Conservation (phyloP, 2,329 filamentous ascomycete genomes). For the Thielaviopsis populi region DNA sequence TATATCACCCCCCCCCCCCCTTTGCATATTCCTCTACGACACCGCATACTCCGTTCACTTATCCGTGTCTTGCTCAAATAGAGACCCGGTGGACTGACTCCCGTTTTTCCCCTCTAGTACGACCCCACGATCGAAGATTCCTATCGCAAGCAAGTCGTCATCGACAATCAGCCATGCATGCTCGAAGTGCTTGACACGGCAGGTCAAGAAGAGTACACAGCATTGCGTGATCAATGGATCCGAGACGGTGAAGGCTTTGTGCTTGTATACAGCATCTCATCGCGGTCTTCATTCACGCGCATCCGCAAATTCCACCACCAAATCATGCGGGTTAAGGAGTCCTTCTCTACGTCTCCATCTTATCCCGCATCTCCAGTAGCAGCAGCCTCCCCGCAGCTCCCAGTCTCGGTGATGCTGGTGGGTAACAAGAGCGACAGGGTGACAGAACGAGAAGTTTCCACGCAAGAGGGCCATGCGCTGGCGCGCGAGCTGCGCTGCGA, state of each 20-base stretch:
- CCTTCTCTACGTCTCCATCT: constrained; percentile 58
- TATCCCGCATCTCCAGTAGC: constrained; percentile 62
- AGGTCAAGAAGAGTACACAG: constrained; percentile 96
- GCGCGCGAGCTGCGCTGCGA: constrained; percentile 88
- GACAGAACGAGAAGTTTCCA: constrained; percentile 89
- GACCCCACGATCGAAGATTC: constrained; percentile 82
- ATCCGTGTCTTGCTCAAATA: no score
- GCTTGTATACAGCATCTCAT: constrained; percentile 96
- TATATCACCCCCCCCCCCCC: not conserved
- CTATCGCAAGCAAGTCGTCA: constrained; percentile 79
- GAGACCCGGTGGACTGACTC: not conserved
- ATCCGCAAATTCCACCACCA: constrained; percentile 95
- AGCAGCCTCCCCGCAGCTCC: constrained; percentile 42
- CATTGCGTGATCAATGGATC: constrained; percentile 94
- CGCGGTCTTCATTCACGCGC: constrained; percentile 81
- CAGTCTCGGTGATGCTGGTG: constrained; percentile 91
- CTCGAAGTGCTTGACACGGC: constrained; percentile 94
- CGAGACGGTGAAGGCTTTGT: constrained; percentile 95
- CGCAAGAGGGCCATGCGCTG: constrained; percentile 83
- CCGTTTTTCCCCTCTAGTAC: constrained; percentile 36
- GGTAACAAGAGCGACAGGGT: constrained; percentile 97
- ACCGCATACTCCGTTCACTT: not conserved
- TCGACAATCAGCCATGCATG: constrained; percentile 92
- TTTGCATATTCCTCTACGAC: constrained; percentile 12
- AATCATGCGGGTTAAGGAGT: constrained; percentile 95